These are phyloP conservation scores for Auriscalpium microsporum DNA, from an alignment of 768 basidiomycete species.

Conservation along the genomic window DNA sequence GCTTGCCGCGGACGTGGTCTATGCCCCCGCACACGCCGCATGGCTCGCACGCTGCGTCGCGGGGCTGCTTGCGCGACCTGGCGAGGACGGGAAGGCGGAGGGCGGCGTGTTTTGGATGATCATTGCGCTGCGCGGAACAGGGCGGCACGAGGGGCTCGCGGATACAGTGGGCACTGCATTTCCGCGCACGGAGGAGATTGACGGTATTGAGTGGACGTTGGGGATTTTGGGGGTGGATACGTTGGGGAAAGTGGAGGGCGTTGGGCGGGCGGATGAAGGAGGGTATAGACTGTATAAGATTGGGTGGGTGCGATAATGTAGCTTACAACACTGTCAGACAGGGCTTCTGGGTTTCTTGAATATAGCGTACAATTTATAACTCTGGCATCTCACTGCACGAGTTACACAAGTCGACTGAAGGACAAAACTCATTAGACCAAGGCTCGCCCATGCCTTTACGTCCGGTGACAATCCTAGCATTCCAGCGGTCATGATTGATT, in stretches of 20 bases:
- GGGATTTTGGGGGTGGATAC: conserved; percentile 40
- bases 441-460: too few species aligned
- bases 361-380: too few species aligned
- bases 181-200: conserved; percentile 15
- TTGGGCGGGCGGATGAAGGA: conserved; percentile 62
- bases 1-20: conserved; percentile 74
- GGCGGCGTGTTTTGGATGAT: conserved; percentile 64
- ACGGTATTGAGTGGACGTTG: conserved; percentile 24
- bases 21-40: conserved; percentile 57
- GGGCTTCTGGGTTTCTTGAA: too few species aligned
- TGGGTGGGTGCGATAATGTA: conserved; percentile 42
- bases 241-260: conserved; percentile 40
- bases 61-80: conserved; percentile 30
- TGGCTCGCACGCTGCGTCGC: conserved; percentile 63
- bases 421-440: too few species aligned
- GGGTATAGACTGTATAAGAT: conserved; percentile 65
- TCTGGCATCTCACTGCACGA: too few species aligned
- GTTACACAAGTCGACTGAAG: too few species aligned
- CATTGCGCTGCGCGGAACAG: conserved; percentile 57
- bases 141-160: conserved; percentile 52
- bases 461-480: too few species aligned
- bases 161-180: conserved; percentile 52
- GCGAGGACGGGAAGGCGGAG: background rate
- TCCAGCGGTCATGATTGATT: too few species aligned
- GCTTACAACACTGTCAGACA: background rate